Evolutionary conservation across 371 early-diverging fungal genomes (phyloP), one percentile per base, ranked within the genome.

Genomic region (Syncephalastrum contaminatum): DNA sequence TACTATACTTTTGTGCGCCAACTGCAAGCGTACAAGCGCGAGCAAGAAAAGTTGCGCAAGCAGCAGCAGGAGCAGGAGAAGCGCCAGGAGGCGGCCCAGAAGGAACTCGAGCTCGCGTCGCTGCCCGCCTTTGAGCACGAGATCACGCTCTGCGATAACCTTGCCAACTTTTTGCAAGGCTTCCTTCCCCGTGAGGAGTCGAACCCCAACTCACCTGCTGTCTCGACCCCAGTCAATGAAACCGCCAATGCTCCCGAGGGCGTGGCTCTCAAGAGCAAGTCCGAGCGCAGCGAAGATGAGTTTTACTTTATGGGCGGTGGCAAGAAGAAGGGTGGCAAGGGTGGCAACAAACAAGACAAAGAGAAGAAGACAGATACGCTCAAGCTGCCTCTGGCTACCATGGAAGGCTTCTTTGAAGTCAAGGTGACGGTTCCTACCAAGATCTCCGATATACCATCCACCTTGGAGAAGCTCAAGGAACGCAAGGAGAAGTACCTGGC

Each of bases 71-170:
- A 88, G 54, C 79, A 80, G 52, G 85, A 82, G 60, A 72, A 85
- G 49, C 76, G 73, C 25, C 73, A 84, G 58, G 82, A 82, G 50
- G 71, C 80, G 25, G 88, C 90, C 14, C 72, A 82, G 56, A 74
- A 83, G 61, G 92, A 91, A 70, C 84, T 86, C 22, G 96, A 95
- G 63, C 71, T 85, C 49, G 96, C 96, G 24, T 89, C 92, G 53
- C 71, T 91, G 51, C 95, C 95, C 36, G 96, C 97, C 8, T 96
- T 86, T 73, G 77, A 83, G 54, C 80, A 80, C 58, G 97, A 97
- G 69, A 94, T 97, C 60, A 69, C 74, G 61, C 78, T 78, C 43
- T 94, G 94, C 76, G 88, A 89, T 55, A 83, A 83, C 54, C 77
- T 95, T 41, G 78, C 93, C 63, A 68, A 75, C 44, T 91, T 88